Percentiles rank a stretch among this genome's conserved stretches.
These are phyloP conservation scores for Blastocystis sp. DNA, from an alignment of 352 stramenopile species.

Conservation along the genomic window DNA sequence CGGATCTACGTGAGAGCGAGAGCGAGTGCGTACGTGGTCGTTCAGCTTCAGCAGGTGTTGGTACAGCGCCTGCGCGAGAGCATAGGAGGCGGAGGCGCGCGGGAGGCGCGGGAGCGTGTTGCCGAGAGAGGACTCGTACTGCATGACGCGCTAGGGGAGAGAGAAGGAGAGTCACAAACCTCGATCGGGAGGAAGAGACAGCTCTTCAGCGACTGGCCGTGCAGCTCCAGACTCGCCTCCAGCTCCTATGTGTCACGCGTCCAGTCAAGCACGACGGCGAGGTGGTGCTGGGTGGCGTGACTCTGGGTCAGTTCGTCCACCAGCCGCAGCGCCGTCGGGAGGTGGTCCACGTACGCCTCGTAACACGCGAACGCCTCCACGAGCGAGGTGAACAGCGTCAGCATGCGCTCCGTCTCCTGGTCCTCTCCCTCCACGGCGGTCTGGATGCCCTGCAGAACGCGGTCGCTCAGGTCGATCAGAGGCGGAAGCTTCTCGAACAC, in stretches of 20 bases:
- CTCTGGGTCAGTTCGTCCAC: not conserved
- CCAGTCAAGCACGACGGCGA: not conserved
- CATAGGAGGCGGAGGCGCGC: not conserved
- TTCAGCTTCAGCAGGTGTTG: constrained; percentile 9
- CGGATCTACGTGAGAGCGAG: not conserved
- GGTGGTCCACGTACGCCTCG: not conserved
- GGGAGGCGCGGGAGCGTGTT: not conserved
- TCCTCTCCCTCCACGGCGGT: not conserved
- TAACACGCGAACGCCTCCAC: not conserved
- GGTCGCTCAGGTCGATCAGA: constrained; percentile 5
- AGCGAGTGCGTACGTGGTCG: not conserved
- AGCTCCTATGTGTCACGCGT: not conserved
- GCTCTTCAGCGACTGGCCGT: constrained; percentile 11
- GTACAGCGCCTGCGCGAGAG: not conserved
- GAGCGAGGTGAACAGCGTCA: not conserved
- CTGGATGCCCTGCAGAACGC: not conserved
- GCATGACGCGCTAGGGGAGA: constrained; percentile 29
- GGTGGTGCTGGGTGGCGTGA: not conserved
- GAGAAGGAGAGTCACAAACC: not conserved
- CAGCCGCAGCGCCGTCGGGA: not conserved
- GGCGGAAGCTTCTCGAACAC: not conserved
- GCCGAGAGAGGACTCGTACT: constrained; percentile 22
- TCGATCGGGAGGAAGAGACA: constrained; percentile 22
- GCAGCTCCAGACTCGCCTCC: not conserved
- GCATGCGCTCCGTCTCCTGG: not conserved